Percentiles rank a stretch among this genome's conserved stretches.
These are phyloP conservation scores for Verbascum thapsus DNA, from an alignment of 257 asterid species.

Conservation along the genomic window DNA sequence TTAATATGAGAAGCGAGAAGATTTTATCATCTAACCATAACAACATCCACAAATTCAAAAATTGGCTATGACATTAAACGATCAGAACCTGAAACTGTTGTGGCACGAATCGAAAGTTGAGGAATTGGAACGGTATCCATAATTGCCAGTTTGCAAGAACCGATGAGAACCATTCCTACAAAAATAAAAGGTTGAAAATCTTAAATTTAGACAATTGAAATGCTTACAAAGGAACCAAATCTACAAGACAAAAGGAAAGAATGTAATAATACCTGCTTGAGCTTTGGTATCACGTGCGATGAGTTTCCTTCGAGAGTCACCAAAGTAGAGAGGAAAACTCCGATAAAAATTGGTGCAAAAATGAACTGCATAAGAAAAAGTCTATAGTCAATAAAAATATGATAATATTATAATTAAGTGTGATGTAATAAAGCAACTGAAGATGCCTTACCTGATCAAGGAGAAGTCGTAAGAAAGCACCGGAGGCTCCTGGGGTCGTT, in stretches of 20 bases:
- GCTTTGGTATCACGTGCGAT: constrained; percentile 64
- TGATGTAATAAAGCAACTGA: constrained; percentile 15
- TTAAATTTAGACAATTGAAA: not conserved
- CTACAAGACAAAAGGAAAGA: not conserved
- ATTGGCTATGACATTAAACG: constrained; percentile 2
- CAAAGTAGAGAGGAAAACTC: constrained; percentile 59
- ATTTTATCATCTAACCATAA: not conserved
- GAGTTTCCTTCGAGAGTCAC: constrained; percentile 75
- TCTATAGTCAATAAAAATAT: constrained; percentile 4
- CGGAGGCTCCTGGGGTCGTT: constrained; percentile 55
- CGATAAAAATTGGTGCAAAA: constrained; percentile 73
- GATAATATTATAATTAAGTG: not conserved
- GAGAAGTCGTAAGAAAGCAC: constrained; percentile 64
- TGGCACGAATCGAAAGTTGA: constrained; percentile 89
- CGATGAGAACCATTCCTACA: constrained; percentile 85
- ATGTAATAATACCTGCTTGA: constrained; percentile 59
- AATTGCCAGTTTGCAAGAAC: constrained; percentile 90
- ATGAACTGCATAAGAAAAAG: constrained; percentile 51
- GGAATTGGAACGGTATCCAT: constrained; percentile 90
- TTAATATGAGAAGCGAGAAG: constrained; percentile 3
- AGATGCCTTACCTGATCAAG: constrained; percentile 63
- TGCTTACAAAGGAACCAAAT: not conserved
- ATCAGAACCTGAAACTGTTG: constrained; percentile 81
- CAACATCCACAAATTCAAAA: not conserved
- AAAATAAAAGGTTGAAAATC: constrained; percentile 2